These are phyloP conservation scores for Cornus florida DNA, from an alignment of 148 eudicot species.

Conservation along the genomic window DNA sequence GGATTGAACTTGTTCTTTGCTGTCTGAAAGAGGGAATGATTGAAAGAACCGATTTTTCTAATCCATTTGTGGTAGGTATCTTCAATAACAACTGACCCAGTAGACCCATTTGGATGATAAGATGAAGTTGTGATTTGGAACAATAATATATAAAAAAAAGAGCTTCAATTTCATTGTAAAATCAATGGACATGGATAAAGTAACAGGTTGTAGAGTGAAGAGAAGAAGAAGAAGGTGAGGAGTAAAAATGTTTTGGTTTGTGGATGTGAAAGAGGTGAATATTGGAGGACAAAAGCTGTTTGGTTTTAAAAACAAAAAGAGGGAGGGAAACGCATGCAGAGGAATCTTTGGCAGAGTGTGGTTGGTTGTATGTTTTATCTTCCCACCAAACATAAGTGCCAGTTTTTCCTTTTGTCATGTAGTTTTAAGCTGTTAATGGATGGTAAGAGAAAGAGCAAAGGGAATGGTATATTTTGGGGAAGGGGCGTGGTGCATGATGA, in stretches of 20 bases:
- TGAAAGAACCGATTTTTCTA: constrained; percentile 38
- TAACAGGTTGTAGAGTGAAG: background rate
- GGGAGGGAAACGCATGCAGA: too few relatives aligned
- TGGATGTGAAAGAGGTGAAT: background rate
- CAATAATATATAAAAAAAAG: constrained; percentile 29
- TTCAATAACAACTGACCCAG: constrained; percentile 21
- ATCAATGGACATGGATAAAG: background rate
- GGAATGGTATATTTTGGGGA: background rate
- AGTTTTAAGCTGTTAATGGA: too few relatives aligned
- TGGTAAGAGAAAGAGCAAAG: background rate
- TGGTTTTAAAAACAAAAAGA: too few relatives aligned
- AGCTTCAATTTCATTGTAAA: constrained; percentile 26
- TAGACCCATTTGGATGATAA: constrained; percentile 15
- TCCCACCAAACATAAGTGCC: too few relatives aligned
- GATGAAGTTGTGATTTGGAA: constrained; percentile 18
- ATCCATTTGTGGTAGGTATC: constrained; percentile 52
- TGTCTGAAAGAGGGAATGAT: constrained; percentile 39
- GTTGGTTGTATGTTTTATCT: too few relatives aligned
- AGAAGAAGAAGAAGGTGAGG: background rate
- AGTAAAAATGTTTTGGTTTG: background rate
- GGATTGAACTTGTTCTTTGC: constrained; percentile 45
- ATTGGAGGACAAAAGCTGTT: too few relatives aligned
- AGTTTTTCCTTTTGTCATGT: too few relatives aligned
- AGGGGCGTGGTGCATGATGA: constrained; percentile 12
- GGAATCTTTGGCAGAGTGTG: too few relatives aligned